Conservation (phyloP, 73 alveolate genomes). For the Tetrahymena malaccensis region DNA sequence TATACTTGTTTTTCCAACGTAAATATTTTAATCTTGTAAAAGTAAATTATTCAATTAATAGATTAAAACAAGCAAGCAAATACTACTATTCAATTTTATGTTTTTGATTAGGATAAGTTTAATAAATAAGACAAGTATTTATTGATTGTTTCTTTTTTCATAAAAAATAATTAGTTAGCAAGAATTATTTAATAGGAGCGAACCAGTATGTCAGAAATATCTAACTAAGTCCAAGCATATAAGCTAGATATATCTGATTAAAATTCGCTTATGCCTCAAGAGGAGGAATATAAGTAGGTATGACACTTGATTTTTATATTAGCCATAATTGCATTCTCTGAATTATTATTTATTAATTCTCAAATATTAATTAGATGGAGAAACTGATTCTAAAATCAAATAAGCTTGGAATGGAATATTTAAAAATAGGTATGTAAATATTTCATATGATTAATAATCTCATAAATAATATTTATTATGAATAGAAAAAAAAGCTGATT, state of each 20-base stretch:
- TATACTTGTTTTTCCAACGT: background rate
- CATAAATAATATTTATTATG: background rate
- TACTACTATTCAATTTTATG: background rate
- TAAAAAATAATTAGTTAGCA: background rate
- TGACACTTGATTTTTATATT: background rate
- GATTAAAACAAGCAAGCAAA: too few species aligned
- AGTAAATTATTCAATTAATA: background rate
- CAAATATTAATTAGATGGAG: background rate
- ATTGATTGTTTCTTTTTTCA: too few species aligned
- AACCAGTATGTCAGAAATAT: background rate
- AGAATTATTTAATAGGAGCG: background rate
- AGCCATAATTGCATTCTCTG: background rate
- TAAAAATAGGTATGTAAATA: background rate
- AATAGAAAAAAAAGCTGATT: background rate
- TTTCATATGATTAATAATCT: background rate
- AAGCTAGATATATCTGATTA: background rate
- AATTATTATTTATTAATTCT: too few species aligned
- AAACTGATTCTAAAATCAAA: background rate
- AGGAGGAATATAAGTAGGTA: background rate
- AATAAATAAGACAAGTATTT: background rate
- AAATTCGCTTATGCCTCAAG: background rate
- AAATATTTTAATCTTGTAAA: background rate
- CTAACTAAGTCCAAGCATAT: background rate
- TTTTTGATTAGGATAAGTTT: too few species aligned
- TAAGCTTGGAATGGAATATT: constrained; percentile 6